Evolutionary conservation across 2,329 filamentous ascomycete genomes (phyloP), one percentile per base, ranked within the genome.

Genomic region (Dactylella cylindrospora): DNA sequence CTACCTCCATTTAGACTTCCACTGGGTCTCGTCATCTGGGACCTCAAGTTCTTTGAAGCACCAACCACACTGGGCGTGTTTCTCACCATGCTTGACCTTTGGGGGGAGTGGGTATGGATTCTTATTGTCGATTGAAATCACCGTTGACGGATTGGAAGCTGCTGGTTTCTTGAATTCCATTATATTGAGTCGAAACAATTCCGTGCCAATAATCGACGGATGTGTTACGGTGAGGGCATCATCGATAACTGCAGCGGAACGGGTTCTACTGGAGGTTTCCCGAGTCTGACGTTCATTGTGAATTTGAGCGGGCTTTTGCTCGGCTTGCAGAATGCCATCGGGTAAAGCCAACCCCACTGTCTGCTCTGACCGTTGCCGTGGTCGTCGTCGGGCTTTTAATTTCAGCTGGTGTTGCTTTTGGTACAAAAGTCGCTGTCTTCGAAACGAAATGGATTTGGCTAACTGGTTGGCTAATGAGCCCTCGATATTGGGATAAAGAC

Each of bases 321-420:
- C n/a, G 39, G 39, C n/a, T 43, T n/a, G n/a, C n/a, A n/a, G n/a
- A n/a, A n/a, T n/a, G n/a, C n/a, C n/a, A n/a, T n/a, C n/a, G n/a
- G n/a, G n/a, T n/a, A n/a, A n/a, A n/a, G n/a, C 39, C 6, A 33
- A 45, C 22, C 35, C 29, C n/a, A 33, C 29, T 22, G 3, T 17
- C 28, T 19, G 13, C 35, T 45, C 41, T 23, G n/a, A 29, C 41
- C 8, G 28, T 20, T 26, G 41, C 5, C 29, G 41, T 23, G 19
- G 26, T 9, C 17, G 26, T 25, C 41, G 41, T 12, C 25, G 23
- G 5, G 23, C 7, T 7, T 50, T 32, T 35, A 50, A 25, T 25
- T 51, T 51, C 35, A 33, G 15, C 12, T 51, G 46, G 26, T 51
- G 46, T 33, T 15, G 4, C 17, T 10, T 32, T 51, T 51, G 46